Conservation (phyloP, 331 rosid genomes). For the Pyrus hybrid region DNA sequence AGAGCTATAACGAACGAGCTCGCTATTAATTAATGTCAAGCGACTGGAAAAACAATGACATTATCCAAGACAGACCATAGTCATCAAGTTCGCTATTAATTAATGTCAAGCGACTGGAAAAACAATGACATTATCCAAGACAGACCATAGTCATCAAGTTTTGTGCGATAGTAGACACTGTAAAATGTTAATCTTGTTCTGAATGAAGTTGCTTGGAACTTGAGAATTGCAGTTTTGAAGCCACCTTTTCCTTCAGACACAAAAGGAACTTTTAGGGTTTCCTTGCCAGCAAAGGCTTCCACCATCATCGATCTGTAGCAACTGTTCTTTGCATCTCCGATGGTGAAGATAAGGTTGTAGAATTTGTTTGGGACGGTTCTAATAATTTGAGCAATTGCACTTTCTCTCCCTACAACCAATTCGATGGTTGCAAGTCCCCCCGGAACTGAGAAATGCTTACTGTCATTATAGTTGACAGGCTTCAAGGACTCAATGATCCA, state of each 20-base stretch:
- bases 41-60: no score
- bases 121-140: conserved; percentile 40
- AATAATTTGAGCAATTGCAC: no score
- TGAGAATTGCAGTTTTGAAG: conserved; percentile 32
- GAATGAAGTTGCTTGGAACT: conserved; percentile 26
- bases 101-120: conserved; percentile 10
- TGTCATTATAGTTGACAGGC: conserved; percentile 42
- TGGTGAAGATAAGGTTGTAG: no score
- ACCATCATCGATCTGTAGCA: no score
- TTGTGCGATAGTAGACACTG: conserved; percentile 42
- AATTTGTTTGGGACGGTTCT: no score
- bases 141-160: conserved; percentile 33
- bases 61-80: no score
- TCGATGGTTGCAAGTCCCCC: conserved; percentile 36
- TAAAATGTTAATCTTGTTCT: conserved; percentile 37
- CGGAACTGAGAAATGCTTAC: conserved; percentile 42
- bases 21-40: not conserved
- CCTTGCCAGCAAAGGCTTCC: no score
- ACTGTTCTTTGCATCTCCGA: no score
- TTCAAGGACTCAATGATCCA: conserved; percentile 51
- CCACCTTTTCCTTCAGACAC: conserved; percentile 36
- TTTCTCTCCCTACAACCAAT: conserved; percentile 41
- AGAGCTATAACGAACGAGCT: not conserved
- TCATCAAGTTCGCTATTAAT: no score
- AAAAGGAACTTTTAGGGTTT: conserved; percentile 22